Conservation (phyloP, 345 rosid species). For the Kandelia obovata region DNA sequence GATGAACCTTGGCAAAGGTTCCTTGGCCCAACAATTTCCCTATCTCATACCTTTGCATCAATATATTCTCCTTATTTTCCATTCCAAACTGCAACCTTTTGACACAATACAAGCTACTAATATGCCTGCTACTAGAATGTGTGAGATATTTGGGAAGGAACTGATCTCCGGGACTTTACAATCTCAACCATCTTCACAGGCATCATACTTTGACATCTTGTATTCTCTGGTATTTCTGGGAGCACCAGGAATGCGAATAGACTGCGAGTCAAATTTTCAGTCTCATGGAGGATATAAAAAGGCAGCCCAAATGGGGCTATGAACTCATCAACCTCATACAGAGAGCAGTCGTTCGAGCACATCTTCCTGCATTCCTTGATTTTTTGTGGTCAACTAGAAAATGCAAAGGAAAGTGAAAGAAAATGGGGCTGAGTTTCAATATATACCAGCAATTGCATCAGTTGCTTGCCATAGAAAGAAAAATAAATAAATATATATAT, state of each 20-base stretch:
- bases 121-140: conserved; percentile 11
- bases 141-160: conserved; percentile 8
- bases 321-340: conserved; percentile 24
- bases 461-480: background rate
- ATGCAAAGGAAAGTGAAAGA: background rate
- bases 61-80: conserved; percentile 60
- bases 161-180: conserved; percentile 1
- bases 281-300: conserved; percentile 23
- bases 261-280: conserved; percentile 17
- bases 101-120: conserved; percentile 12
- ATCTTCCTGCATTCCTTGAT: conserved; percentile 93
- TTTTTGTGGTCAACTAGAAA: conserved; percentile 19
- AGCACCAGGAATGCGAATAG: conserved; percentile 8
- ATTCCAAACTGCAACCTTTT: conserved; percentile 22
- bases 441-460: background rate
- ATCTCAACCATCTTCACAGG: conserved; percentile 55
- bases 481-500: too few species aligned
- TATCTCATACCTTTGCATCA: conserved; percentile 75
- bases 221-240: conserved; percentile 21
- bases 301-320: conserved; percentile 39
- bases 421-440: background rate
- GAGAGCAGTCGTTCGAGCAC: conserved; percentile 50
- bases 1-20: conserved; percentile 83
- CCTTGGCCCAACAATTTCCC: conserved; percentile 90
- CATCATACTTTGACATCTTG: conserved; percentile 38